These are phyloP conservation scores for Ascochyta viciae-villosae DNA, from an alignment of 2,329 filamentous ascomycete species.

Conservation along the genomic window DNA sequence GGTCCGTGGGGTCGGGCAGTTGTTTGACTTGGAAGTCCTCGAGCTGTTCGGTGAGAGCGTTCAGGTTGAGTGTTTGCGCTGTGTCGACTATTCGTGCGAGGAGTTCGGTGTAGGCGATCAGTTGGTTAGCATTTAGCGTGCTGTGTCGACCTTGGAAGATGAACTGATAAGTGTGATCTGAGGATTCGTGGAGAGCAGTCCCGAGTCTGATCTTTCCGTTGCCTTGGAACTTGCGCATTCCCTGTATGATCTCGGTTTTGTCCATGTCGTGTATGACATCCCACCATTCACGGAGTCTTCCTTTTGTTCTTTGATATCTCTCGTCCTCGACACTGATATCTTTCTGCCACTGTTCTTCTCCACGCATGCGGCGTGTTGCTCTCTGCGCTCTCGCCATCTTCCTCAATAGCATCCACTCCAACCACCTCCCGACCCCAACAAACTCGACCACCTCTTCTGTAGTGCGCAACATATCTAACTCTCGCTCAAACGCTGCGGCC, in stretches of 20 bases:
- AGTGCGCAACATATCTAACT: not conserved
- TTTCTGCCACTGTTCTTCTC: not conserved
- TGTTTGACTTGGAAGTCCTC: not conserved
- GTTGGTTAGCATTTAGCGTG: not conserved
- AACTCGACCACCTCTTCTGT: not conserved
- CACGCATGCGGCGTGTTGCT: not conserved
- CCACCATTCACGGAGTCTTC: slow-evolving; percentile 2
- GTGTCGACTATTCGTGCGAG: not conserved
- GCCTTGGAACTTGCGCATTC: not conserved
- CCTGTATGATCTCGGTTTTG: not conserved
- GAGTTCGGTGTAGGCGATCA: slow-evolving; percentile 1
- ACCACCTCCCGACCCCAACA: not conserved
- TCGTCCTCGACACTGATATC: not conserved
- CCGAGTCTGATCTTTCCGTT: not conserved
- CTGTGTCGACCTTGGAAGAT: not conserved
- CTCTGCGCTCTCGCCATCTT: not conserved
- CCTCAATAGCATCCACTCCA: not conserved
- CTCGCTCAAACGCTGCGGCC: not conserved
- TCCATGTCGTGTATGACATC: not conserved
- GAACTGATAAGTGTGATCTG: not conserved
- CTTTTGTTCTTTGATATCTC: not conserved
- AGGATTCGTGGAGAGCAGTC: not conserved
- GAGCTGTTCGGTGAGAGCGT: not conserved
- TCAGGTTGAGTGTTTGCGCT: not conserved
- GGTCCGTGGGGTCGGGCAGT: not conserved